Percentiles rank a stretch among this genome's conserved stretches.
phyloP scores from a whole-genome alignment of 2,329 filamentous ascomycete species.

The Drechslerella stenobrocha region DNA sequence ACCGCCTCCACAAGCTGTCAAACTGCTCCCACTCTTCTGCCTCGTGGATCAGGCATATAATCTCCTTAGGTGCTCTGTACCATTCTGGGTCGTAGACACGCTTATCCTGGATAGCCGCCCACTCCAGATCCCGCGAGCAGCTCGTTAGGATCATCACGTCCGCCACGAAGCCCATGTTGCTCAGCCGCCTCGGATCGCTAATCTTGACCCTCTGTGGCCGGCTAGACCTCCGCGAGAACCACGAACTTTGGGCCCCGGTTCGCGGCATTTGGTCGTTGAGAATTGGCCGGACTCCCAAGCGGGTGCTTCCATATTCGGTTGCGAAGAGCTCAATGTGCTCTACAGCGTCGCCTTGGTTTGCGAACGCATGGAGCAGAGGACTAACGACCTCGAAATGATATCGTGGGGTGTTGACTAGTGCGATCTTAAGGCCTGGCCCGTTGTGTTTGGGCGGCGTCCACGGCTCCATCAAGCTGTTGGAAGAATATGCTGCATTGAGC shows the following conservation, averaged over 20 bases:
- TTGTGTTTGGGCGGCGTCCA: slow-evolving; percentile 44
- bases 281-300: slow-evolving; percentile 44
- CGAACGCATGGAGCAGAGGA: slow-evolving; percentile 37
- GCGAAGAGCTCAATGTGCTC: slow-evolving; percentile 45
- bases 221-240: slow-evolving; percentile 13
- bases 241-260: slow-evolving; percentile 9
- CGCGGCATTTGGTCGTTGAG: slow-evolving; percentile 37
- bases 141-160: slow-evolving; percentile 48
- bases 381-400: slow-evolving; percentile 48
- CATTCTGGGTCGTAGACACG: slow-evolving; percentile 38
- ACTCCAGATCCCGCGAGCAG: slow-evolving; percentile 46
- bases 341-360: slow-evolving; percentile 36
- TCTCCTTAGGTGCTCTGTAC: slow-evolving; percentile 43
- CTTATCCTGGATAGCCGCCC: slow-evolving; percentile 41
- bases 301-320: slow-evolving; percentile 41
- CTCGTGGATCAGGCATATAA: slow-evolving; percentile 46
- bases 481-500: slow-evolving; percentile 4
- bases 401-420: slow-evolving; percentile 40
- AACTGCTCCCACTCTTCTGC: slow-evolving; percentile 36
- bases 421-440: slow-evolving; percentile 42
- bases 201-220: slow-evolving; percentile 16
- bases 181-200: slow-evolving; percentile 32
- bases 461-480: slow-evolving; percentile 24
- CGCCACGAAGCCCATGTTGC: slow-evolving; percentile 40
- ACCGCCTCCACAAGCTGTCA: slow-evolving; percentile 27